phyloP scores from a whole-genome alignment of 805 yeast species.

The Cyberlindnera mycetangii region DNA sequence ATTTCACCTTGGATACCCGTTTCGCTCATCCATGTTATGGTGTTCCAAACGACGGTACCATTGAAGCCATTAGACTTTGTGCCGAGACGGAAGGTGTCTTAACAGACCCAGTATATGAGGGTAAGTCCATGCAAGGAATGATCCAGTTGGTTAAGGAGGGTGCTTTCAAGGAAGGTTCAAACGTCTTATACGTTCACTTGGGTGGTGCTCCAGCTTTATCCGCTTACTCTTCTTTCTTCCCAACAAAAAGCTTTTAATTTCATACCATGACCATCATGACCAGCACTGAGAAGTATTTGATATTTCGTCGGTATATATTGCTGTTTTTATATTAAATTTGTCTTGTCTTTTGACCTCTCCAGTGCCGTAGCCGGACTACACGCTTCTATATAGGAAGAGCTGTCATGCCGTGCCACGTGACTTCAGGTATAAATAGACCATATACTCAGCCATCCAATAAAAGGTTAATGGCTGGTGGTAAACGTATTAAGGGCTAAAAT shows the following conservation, averaged over 20 bases:
- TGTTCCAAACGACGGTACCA: conserved; percentile 20
- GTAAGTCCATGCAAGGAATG: conserved; percentile 21
- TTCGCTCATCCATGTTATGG: conserved; percentile 20
- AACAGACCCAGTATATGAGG: conserved; percentile 21
- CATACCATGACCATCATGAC: too few relatives aligned
- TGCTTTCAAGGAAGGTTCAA: conserved; percentile 13
- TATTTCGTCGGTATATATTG: too few relatives aligned
- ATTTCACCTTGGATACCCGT: conserved; percentile 15
- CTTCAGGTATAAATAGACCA: too few relatives aligned
- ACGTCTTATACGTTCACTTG: conserved; percentile 19
- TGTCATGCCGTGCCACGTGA: too few relatives aligned
- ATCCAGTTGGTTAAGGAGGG: conserved; percentile 15
- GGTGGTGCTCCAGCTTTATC: conserved; percentile 21
- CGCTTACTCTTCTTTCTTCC: conserved; percentile 21
- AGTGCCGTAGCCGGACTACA: too few relatives aligned
- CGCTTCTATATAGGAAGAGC: too few relatives aligned
- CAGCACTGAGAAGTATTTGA: too few relatives aligned
- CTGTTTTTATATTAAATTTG: too few relatives aligned
- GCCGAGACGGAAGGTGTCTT: conserved; percentile 19
- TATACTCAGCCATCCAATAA: too few relatives aligned
- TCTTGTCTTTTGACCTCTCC: too few relatives aligned
- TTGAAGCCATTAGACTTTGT: conserved; percentile 21
- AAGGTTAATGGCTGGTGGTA: too few relatives aligned
- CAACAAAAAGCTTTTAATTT: conserved; percentile 12
- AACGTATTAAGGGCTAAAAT: too few relatives aligned